These are phyloP conservation scores for Colletotrichum noveboracense DNA, from an alignment of 2,329 filamentous ascomycete species.

Conservation along the genomic window DNA sequence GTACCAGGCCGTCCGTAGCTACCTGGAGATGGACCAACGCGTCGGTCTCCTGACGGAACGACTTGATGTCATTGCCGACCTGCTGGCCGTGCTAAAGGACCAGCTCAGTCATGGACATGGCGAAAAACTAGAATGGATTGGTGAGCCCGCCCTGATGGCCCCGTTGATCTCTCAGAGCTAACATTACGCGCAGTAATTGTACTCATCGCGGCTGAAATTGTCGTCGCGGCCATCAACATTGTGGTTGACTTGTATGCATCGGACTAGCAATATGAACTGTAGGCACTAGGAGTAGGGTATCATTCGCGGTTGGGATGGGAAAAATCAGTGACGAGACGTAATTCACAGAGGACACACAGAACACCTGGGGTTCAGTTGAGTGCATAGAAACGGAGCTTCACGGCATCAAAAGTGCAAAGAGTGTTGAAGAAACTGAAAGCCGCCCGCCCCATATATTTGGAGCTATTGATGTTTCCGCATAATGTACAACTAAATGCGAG, in stretches of 20 bases:
- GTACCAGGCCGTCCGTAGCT: constrained; percentile 93
- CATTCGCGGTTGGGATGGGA: neutral
- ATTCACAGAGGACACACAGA: constrained; percentile 7
- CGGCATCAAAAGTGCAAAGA: neutral
- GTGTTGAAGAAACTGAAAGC: neutral
- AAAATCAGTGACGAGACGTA: neutral
- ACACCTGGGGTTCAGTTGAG: neutral
- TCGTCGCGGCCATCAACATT: constrained; percentile 93
- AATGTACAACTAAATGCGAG: constrained; percentile 8
- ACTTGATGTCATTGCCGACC: constrained; percentile 89
- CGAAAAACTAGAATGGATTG: constrained; percentile 89
- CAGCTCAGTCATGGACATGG: constrained; percentile 93
- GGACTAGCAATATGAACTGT: constrained; percentile 13
- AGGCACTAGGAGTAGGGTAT: neutral
- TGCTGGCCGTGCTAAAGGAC: constrained; percentile 92
- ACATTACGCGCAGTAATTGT: constrained; percentile 74
- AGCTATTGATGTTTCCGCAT: constrained; percentile 3
- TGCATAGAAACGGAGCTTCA: constrained; percentile 16
- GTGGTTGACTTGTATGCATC: constrained; percentile 86
- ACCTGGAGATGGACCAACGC: constrained; percentile 97
- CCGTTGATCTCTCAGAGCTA: constrained; percentile 14
- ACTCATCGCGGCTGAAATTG: constrained; percentile 92
- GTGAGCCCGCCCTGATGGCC: constrained; percentile 53
- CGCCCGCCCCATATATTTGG: neutral
- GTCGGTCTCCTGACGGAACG: constrained; percentile 89